Evolutionary conservation across 495 filamentous ascomycete species (phyloP).

Genomic region (Hyaloscypha hepaticicola): DNA sequence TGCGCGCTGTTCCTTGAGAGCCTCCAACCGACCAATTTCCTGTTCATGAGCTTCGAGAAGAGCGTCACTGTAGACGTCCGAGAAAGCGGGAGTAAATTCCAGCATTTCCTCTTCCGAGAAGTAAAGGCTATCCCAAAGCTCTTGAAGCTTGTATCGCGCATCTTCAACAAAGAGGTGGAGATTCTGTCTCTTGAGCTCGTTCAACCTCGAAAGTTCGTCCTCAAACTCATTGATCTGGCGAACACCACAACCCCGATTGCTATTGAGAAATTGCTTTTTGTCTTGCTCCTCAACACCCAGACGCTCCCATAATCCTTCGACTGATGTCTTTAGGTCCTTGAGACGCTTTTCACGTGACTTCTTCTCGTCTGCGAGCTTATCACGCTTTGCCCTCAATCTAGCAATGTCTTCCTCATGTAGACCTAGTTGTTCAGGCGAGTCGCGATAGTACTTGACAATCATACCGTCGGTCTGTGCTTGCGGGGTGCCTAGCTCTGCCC

Average conservation of each 20-base stretch:
- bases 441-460: slow-evolving; percentile 85
- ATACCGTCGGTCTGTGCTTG: slow-evolving; percentile 85
- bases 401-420: slow-evolving; percentile 82
- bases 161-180: slow-evolving; percentile 94
- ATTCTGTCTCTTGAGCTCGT: slow-evolving; percentile 92
- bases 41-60: slow-evolving; percentile 81
- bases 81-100: slow-evolving; percentile 93
- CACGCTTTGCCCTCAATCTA: slow-evolving; percentile 67
- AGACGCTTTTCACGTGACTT: slow-evolving; percentile 77
- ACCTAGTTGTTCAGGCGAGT: slow-evolving; percentile 89
- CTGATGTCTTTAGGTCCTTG: slow-evolving; percentile 67
- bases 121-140: slow-evolving; percentile 91
- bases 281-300: slow-evolving; percentile 79
- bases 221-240: slow-evolving; percentile 92
- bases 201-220: slow-evolving; percentile 79
- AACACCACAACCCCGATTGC: slow-evolving; percentile 72
- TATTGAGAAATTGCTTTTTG: slow-evolving; percentile 75
- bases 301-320: slow-evolving; percentile 86
- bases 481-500: slow-evolving; percentile 91
- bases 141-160: slow-evolving; percentile 82
- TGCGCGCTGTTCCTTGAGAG: slow-evolving; percentile 81
- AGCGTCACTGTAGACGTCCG: slow-evolving; percentile 84
- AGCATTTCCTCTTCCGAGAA: slow-evolving; percentile 98
- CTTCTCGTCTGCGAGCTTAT: slow-evolving; percentile 93
- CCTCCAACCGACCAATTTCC: slow-evolving; percentile 79